These are phyloP conservation scores for Xanthoconium stramineum DNA, from an alignment of 768 basidiomycete genomes.

Conservation along the genomic window DNA sequence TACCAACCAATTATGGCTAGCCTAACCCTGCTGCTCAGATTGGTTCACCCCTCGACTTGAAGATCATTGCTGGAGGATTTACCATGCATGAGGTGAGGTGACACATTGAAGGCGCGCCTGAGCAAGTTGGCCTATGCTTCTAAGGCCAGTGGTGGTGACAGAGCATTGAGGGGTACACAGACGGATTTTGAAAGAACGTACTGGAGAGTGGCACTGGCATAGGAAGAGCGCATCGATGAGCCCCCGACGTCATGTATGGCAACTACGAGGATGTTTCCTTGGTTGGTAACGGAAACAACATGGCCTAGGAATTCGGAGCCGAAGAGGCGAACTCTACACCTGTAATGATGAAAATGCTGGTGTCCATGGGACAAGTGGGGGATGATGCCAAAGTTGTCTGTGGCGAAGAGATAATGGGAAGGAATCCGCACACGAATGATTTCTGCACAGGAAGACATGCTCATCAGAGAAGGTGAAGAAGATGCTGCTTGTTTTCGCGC, in stretches of 20 bases:
- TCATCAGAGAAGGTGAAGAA: conserved; percentile 59
- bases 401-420: conserved; percentile 49
- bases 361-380: conserved; percentile 20
- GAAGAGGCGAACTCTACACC: conserved; percentile 57
- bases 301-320: conserved; percentile 70
- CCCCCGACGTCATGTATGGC: conserved; percentile 52
- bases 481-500: conserved; percentile 58
- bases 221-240: too few species aligned
- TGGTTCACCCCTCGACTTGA: conserved; percentile 83
- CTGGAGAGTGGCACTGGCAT: conserved; percentile 66
- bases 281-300: conserved; percentile 38
- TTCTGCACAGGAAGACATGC: conserved; percentile 56
- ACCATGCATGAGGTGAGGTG: conserved; percentile 55
- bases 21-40: conserved; percentile 59
- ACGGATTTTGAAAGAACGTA: conserved; percentile 65
- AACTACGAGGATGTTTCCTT: conserved; percentile 38
- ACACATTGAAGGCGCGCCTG: conserved; percentile 65
- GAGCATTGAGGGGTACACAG: conserved; percentile 56
- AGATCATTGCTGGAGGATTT: conserved; percentile 65
- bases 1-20: conserved; percentile 70
- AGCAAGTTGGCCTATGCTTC: conserved; percentile 54
- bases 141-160: conserved; percentile 59
- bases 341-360: conserved; percentile 54
- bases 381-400: conserved; percentile 47
- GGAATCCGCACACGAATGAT: conserved; percentile 42